Evolutionary conservation across 2,329 filamentous ascomycete species (phyloP), one percentile per base, ranked within the genome.

Genomic region (Chaetomiaceae sp.): DNA sequence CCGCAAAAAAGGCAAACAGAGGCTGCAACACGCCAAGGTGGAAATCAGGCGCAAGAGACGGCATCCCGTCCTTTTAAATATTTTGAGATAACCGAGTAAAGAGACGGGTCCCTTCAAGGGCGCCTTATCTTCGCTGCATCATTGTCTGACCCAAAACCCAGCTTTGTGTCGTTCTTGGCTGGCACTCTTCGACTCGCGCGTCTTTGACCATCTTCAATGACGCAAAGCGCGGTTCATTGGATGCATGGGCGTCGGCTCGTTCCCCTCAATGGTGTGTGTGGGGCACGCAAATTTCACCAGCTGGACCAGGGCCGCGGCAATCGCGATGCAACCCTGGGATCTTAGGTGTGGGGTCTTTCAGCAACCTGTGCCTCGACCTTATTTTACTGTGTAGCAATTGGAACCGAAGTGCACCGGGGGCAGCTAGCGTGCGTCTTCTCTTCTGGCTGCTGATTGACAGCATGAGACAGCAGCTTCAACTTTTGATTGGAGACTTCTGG

Each of bases 281-380:
- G 54, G 27, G 42, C 42, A 11, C 43, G 44, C 48, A 55, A 44
- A 52, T 52, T 48, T 56, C 45, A 50, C 34, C 56, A 54, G 51
- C 51, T 49, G 27, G 36, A 45, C 54, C 48, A 56, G 56, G 56
- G 45, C 51, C 42, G 36, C 48, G 56, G 48, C 51, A 56, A 25
- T 48, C 51, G 23, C 44, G 42, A 34, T 52, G 53, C 40, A 46
- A 52, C 53, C 29, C 29, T 37, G 29, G 13, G 14, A 49, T 34
- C 46, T 49, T n/a, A 2, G 14, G 14, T 13, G 46, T 18, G 44
- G 44, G 33, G 32, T 10, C 32, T 33, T n/a, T n/a, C n/a, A n/a
- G n/a, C n/a, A n/a, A n/a, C n/a, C n/a, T n/a, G n/a, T n/a, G n/a
- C n/a, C n/a, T n/a, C n/a, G n/a, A n/a, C n/a, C n/a, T n/a, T n/a